phyloP scores from a whole-genome alignment of 805 yeast genomes.

The Cyberlindnera maritima region DNA sequence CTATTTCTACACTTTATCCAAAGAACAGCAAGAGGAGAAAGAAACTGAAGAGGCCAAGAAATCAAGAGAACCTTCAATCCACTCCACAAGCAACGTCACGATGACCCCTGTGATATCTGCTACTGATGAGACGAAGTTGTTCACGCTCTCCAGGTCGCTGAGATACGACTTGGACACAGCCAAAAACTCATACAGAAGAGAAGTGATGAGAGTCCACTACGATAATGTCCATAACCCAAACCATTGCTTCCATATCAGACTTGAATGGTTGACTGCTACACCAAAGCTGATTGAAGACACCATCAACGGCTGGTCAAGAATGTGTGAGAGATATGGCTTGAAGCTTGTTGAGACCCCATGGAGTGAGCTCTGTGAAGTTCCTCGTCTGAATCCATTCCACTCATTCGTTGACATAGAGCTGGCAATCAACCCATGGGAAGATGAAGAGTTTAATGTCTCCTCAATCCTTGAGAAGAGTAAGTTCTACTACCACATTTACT shows the following conservation, averaged over 20 bases:
- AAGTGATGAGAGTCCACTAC: conserved; percentile 77
- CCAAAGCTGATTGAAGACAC: conserved; percentile 81
- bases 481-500: conserved; percentile 74
- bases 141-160: conserved; percentile 65
- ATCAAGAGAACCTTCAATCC: conserved; percentile 6
- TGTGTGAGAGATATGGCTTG: conserved; percentile 84
- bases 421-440: conserved; percentile 70
- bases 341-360: conserved; percentile 86
- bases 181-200: conserved; percentile 70
- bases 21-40: conserved; percentile 10
- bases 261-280: conserved; percentile 93
- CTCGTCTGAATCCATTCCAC: conserved; percentile 80
- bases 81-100: conserved; percentile 1
- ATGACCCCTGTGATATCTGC: conserved; percentile 20
- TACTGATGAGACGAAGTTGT: conserved; percentile 28
- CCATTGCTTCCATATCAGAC: conserved; percentile 85
- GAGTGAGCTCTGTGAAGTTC: conserved; percentile 77
- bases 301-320: conserved; percentile 71
- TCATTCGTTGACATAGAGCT: conserved; percentile 71
- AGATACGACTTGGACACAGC: conserved; percentile 74
- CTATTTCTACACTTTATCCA: conserved; percentile 58
- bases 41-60: conserved; percentile 10
- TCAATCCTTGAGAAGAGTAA: conserved; percentile 47
- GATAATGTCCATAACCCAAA: conserved; percentile 93
- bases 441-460: conserved; percentile 45